A percentile compares a stretch with the other conserved stretches of the same genome.
Conservation (phyloP, 768 basidiomycete species). For the Naganishia friedmannii region DNA sequence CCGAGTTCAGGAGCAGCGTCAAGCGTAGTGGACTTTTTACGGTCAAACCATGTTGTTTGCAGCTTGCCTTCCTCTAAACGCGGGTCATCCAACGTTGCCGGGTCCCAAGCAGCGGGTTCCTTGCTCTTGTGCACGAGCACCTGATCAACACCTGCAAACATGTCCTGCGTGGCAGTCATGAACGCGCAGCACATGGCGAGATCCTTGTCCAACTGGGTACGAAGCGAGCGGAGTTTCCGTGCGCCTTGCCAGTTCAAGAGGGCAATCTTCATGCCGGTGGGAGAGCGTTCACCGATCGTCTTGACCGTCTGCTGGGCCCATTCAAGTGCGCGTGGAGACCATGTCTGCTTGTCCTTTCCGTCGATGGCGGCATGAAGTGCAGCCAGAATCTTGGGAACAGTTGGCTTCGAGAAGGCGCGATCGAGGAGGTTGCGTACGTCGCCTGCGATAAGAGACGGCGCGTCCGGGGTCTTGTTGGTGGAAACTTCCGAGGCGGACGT, state of each 20-base stretch:
- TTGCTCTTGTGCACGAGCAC: slow-evolving; percentile 60
- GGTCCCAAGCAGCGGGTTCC: slow-evolving; percentile 64
- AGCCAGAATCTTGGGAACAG: slow-evolving; percentile 68
- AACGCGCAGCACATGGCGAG: slow-evolving; percentile 82
- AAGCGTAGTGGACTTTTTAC: slow-evolving; percentile 57
- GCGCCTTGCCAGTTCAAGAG: slow-evolving; percentile 73
- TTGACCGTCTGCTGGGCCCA: slow-evolving; percentile 76
- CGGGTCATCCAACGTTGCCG: slow-evolving; percentile 59
- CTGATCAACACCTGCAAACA: slow-evolving; percentile 72
- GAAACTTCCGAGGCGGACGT: slow-evolving; percentile 46
- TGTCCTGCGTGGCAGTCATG: slow-evolving; percentile 67
- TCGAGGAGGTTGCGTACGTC: slow-evolving; percentile 74
- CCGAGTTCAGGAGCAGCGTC: slow-evolving; percentile 54
- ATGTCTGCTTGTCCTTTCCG: slow-evolving; percentile 48
- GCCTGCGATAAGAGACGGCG: slow-evolving; percentile 55
- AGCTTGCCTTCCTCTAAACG: slow-evolving; percentile 60
- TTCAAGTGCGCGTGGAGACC: slow-evolving; percentile 53
- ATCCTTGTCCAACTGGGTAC: slow-evolving; percentile 75
- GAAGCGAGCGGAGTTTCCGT: slow-evolving; percentile 60
- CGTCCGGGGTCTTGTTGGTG: slow-evolving; percentile 34
- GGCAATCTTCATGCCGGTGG: slow-evolving; percentile 89
- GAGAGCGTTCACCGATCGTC: slow-evolving; percentile 68
- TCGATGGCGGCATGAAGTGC: slow-evolving; percentile 55
- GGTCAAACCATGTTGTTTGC: slow-evolving; percentile 66
- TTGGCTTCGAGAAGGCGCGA: slow-evolving; percentile 66